phyloP scores from a whole-genome alignment of 768 basidiomycete genomes.

The Chalciporus sphaerocephalus region DNA sequence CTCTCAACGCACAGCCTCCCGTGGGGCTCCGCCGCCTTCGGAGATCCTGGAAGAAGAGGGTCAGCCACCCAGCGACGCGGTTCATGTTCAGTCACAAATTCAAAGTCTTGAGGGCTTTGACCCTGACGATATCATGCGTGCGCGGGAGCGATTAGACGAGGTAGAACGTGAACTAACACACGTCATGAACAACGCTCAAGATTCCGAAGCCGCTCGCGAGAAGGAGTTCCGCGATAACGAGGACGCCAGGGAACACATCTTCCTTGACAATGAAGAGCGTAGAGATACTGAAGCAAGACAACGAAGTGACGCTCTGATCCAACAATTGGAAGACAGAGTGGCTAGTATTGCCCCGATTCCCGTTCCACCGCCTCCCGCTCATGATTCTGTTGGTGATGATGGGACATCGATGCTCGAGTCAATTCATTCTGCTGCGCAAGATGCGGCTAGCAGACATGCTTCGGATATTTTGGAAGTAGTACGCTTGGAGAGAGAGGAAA shows the following conservation, averaged over 20 bases:
- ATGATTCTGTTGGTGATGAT: conserved; percentile 23
- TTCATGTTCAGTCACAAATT: conserved; percentile 23
- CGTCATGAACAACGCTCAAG: conserved; percentile 46
- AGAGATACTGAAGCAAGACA: conserved; percentile 54
- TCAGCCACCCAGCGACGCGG: conserved; percentile 23
- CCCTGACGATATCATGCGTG: conserved; percentile 43
- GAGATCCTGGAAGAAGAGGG: conserved; percentile 15
- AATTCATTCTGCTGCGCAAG: conserved; percentile 41
- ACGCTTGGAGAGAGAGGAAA: conserved; percentile 55
- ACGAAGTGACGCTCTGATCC: conserved; percentile 23
- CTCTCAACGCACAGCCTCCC: conserved; percentile 15
- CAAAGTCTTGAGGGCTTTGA: conserved; percentile 28
- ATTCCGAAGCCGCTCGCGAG: conserved; percentile 63
- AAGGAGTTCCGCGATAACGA: conserved; percentile 60
- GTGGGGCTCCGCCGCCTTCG: conserved; percentile 10
- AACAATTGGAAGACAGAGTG: conserved; percentile 28
- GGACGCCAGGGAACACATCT: conserved; percentile 57
- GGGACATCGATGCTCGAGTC: conserved; percentile 34
- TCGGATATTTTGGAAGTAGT: conserved; percentile 57
- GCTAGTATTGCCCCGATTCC: conserved; percentile 22
- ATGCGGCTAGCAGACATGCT: conserved; percentile 55
- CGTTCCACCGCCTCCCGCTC: conserved; percentile 15
- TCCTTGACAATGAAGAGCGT: conserved; percentile 54
- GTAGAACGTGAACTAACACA: conserved; percentile 49
- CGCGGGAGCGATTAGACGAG: conserved; percentile 51